Evolutionary conservation across 805 yeast species (phyloP).

Genomic region (Ogataea haglerorum): DNA sequence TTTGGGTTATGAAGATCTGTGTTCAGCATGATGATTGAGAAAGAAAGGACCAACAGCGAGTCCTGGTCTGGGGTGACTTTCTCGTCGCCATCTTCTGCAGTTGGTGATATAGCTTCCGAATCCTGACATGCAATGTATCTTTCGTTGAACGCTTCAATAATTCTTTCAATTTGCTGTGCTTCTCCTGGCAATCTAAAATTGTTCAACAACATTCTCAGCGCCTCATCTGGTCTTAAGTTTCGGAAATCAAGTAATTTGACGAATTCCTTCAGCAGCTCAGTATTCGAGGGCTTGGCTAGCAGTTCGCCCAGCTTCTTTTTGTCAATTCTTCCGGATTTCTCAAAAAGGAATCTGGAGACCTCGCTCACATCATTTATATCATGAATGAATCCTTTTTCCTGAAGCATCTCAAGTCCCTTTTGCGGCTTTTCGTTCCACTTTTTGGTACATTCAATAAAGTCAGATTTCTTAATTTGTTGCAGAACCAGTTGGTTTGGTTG

Average conservation of each 20-base stretch:
- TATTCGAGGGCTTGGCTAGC: constrained; percentile 72
- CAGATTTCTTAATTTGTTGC: constrained; percentile 58
- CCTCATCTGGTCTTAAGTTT: constrained; percentile 86
- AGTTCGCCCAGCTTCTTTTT: constrained; percentile 86
- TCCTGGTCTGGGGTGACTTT: constrained; percentile 75
- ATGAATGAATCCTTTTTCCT: constrained; percentile 62
- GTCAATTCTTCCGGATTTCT: constrained; percentile 76
- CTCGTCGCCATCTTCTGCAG: constrained; percentile 22
- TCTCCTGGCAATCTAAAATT: constrained; percentile 95
- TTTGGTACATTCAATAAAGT: constrained; percentile 72
- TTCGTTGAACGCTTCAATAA: constrained; percentile 81
- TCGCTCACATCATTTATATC: constrained; percentile 48
- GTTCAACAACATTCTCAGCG: constrained; percentile 74
- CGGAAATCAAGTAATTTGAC: constrained; percentile 70
- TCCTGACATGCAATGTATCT: constrained; percentile 63
- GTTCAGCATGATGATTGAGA: constrained; percentile 89
- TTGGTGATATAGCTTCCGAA: constrained; percentile 4
- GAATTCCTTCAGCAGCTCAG: constrained; percentile 57
- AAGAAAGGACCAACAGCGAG: constrained; percentile 83
- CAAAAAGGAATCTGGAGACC: constrained; percentile 72
- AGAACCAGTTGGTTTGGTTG: constrained; percentile 34
- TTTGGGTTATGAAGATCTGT: constrained; percentile 93
- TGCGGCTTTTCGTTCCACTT: constrained; percentile 76
- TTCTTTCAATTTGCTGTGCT: constrained; percentile 92
- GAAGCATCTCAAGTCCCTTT: constrained; percentile 63